phyloP scores from a whole-genome alignment of 805 yeast genomes.

The Candida yuanshanica region DNA sequence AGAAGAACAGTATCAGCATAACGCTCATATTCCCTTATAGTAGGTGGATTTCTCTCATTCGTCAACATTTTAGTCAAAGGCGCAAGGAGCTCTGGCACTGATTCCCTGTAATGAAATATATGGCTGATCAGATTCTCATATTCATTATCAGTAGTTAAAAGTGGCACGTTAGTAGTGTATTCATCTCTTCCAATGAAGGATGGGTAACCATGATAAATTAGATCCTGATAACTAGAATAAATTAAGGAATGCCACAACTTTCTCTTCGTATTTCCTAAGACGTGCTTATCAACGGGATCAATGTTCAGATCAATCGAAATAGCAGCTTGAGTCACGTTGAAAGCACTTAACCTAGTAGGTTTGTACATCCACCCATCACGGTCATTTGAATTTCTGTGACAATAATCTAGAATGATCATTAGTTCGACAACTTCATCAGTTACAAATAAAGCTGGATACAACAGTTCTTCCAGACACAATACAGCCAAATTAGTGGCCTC shows the following conservation, averaged over 20 bases:
- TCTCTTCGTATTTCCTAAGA: neutral
- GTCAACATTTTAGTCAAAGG: neutral
- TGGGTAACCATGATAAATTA: conserved; percentile 1
- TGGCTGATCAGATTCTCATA: neutral
- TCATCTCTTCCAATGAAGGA: neutral
- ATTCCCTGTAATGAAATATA: neutral
- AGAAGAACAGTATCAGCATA: neutral
- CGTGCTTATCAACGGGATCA: neutral
- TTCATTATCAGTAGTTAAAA: neutral
- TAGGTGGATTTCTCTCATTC: conserved; percentile 2
- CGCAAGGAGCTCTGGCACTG: neutral
- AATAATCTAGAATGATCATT: neutral
- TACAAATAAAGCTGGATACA: neutral
- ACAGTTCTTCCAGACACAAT: conserved; percentile 1
- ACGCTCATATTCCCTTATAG: neutral
- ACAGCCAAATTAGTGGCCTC: neutral
- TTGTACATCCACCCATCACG: neutral
- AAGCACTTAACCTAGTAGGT: neutral
- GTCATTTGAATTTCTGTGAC: neutral
- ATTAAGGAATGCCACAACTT: conserved; percentile 2
- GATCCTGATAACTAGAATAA: neutral
- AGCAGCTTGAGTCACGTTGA: neutral
- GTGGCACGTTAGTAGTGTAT: conserved; percentile 1
- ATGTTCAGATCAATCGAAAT: neutral
- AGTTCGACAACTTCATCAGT: neutral